phyloP scores from a whole-genome alignment of 2,329 filamentous ascomycete species.

The Aspergillus tamarii region DNA sequence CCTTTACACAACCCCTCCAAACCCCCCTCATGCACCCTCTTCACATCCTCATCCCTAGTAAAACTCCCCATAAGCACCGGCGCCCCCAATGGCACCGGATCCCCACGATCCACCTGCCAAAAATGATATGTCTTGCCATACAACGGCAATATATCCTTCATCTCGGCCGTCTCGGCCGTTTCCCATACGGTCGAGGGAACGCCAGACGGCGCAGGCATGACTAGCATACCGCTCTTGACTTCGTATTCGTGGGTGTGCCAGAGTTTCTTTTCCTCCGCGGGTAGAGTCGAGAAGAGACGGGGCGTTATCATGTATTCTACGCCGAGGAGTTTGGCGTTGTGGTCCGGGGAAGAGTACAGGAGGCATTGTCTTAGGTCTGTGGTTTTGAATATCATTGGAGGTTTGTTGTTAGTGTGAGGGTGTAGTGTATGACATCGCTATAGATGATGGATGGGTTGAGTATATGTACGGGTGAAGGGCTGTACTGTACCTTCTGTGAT shows the following conservation, averaged over 20 bases:
- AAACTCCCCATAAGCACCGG: slow-evolving; percentile 69
- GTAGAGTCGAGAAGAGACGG: slow-evolving; percentile 67
- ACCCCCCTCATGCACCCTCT: slow-evolving; percentile 28
- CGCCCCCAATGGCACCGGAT: slow-evolving; percentile 63
- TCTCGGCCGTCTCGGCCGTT: slow-evolving; percentile 74
- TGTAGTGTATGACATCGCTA: neutral
- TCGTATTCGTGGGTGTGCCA: slow-evolving; percentile 73
- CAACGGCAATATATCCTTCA: slow-evolving; percentile 72
- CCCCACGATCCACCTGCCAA: slow-evolving; percentile 80
- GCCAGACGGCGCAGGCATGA: slow-evolving; percentile 42
- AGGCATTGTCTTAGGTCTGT: slow-evolving; percentile 79
- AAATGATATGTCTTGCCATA: slow-evolving; percentile 87
- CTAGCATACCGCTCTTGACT: slow-evolving; percentile 48
- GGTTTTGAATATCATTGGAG: too few relatives aligned
- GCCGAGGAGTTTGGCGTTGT: slow-evolving; percentile 74
- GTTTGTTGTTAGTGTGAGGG: too few relatives aligned
- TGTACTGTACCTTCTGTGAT: slow-evolving; percentile 61
- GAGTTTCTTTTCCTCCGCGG: slow-evolving; percentile 68
- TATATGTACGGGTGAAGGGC: neutral
- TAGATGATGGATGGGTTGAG: neutral
- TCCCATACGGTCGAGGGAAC: slow-evolving; percentile 69
- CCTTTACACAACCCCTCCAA: slow-evolving; percentile 48
- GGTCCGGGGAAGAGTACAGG: slow-evolving; percentile 72
- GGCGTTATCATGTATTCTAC: slow-evolving; percentile 86
- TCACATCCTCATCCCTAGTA: slow-evolving; percentile 31